phyloP scores from a whole-genome alignment of 306 rosid genomes.

The Fragaria ananassa region DNA sequence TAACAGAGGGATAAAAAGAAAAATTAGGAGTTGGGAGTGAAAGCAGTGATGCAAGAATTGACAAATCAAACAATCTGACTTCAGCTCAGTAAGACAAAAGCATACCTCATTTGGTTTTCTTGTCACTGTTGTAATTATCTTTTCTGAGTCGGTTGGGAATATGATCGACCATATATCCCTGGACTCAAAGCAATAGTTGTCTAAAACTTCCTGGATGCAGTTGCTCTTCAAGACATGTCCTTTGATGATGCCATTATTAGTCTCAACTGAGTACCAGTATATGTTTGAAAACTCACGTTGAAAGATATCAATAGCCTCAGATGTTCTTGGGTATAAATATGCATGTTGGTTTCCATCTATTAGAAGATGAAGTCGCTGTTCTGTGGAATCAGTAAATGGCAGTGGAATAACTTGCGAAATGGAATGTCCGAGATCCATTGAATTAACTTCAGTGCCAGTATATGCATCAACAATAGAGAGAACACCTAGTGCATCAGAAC shows the following conservation, averaged over 20 bases:
- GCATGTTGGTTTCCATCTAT: constrained; percentile 57
- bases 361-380: constrained; percentile 81
- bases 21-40: neutral
- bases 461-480: constrained; percentile 85
- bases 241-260: constrained; percentile 68
- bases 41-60: neutral
- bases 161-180: constrained; percentile 82
- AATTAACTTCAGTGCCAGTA: constrained; percentile 66
- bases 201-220: constrained; percentile 46
- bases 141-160: constrained; percentile 91
- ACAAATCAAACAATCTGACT: neutral
- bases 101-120: constrained; percentile 80
- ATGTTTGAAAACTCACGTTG: constrained; percentile 70
- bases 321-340: constrained; percentile 78
- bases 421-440: constrained; percentile 51
- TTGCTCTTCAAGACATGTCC: constrained; percentile 78
- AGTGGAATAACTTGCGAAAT: constrained; percentile 76
- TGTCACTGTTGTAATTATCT: constrained; percentile 66
- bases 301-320: constrained; percentile 69
- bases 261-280: constrained; percentile 89
- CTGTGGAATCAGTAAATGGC: constrained; percentile 81
- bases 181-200: constrained; percentile 74
- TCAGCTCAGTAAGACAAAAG: constrained; percentile 4
- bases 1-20: neutral
- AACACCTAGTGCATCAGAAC: constrained; percentile 53